Evolutionary conservation across 2,329 filamentous ascomycete genomes (phyloP).

Genomic region (Tolypocladium endophyticum): DNA sequence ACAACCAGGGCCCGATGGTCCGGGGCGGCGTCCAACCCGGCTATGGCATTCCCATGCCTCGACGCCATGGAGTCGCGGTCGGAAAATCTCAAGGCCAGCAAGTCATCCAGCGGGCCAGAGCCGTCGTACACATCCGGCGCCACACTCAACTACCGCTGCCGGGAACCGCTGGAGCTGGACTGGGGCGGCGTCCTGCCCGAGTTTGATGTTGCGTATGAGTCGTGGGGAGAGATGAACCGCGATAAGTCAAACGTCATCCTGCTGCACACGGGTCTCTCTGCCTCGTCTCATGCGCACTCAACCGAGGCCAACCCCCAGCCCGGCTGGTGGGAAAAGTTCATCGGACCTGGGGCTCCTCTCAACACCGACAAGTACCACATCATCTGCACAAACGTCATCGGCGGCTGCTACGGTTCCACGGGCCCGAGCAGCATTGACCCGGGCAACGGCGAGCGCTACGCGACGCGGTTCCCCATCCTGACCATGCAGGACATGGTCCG

Average conservation of each 20-base stretch:
- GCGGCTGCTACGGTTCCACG: slow-evolving; percentile 91
- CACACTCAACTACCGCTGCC: slow-evolving; percentile 67
- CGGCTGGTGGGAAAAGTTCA: slow-evolving; percentile 99
- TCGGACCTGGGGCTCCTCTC: slow-evolving; percentile 73
- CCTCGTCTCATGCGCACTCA: slow-evolving; percentile 94
- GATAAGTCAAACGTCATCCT: slow-evolving; percentile 83
- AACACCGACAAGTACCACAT: slow-evolving; percentile 89
- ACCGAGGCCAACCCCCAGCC: slow-evolving; percentile 78
- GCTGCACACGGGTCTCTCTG: slow-evolving; percentile 86
- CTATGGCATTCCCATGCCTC: slow-evolving; percentile 82
- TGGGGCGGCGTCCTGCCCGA: slow-evolving; percentile 89
- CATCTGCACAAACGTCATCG: slow-evolving; percentile 93
- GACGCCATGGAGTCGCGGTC: slow-evolving; percentile 75
- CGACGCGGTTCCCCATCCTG: slow-evolving; percentile 88
- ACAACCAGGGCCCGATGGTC: background rate
- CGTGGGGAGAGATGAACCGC: slow-evolving; percentile 74
- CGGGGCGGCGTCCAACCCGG: slow-evolving; percentile 49
- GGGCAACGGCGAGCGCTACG: slow-evolving; percentile 77
- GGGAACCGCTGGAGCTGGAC: slow-evolving; percentile 70
- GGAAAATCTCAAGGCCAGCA: slow-evolving; percentile 53
- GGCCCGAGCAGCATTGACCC: slow-evolving; percentile 84
- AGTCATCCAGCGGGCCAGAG: slow-evolving; percentile 70
- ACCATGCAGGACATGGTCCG: slow-evolving; percentile 97
- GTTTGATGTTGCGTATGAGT: slow-evolving; percentile 87
- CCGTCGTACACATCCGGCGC: slow-evolving; percentile 86